phyloP scores from a whole-genome alignment of 345 rosid species.

The Camelina sativa region DNA sequence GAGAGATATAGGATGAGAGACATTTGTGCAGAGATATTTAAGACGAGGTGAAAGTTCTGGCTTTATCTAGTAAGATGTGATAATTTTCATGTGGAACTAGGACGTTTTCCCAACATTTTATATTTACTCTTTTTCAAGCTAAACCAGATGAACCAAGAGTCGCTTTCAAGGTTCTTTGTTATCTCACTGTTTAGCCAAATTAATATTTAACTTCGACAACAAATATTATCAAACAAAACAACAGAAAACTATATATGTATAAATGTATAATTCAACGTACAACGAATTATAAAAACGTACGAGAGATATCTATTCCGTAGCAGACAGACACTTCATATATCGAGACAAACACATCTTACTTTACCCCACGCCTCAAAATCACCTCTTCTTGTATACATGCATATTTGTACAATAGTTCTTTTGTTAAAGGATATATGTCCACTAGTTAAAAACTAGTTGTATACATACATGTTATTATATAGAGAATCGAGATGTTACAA shows the following conservation, averaged over 20 bases:
- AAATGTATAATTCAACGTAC: not conserved
- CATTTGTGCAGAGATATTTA: no score
- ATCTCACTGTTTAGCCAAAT: not conserved
- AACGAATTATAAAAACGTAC: slow-evolving; percentile 12
- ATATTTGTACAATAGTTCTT: slow-evolving; percentile 1
- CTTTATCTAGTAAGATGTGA: no score
- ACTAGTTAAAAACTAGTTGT: not conserved
- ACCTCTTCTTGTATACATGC: not conserved
- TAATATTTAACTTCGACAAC: not conserved
- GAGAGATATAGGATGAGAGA: no score
- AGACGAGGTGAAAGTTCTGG: no score
- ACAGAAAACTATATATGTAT: not conserved
- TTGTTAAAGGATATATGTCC: slow-evolving; percentile 2
- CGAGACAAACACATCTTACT: slow-evolving; percentile 22
- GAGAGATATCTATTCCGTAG: slow-evolving; percentile 13
- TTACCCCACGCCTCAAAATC: slow-evolving; percentile 24
- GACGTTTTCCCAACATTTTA: no score
- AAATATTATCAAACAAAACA: not conserved
- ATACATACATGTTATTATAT: no score
- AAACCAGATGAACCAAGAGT: slow-evolving; percentile 25
- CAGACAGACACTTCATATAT: slow-evolving; percentile 10
- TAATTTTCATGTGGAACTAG: no score
- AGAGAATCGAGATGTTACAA: no score
- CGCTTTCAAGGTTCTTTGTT: not conserved
- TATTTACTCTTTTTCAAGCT: slow-evolving; percentile 13